phyloP scores from a whole-genome alignment of 2,329 filamentous ascomycete species.

The Trichoderma arundinaceum region DNA sequence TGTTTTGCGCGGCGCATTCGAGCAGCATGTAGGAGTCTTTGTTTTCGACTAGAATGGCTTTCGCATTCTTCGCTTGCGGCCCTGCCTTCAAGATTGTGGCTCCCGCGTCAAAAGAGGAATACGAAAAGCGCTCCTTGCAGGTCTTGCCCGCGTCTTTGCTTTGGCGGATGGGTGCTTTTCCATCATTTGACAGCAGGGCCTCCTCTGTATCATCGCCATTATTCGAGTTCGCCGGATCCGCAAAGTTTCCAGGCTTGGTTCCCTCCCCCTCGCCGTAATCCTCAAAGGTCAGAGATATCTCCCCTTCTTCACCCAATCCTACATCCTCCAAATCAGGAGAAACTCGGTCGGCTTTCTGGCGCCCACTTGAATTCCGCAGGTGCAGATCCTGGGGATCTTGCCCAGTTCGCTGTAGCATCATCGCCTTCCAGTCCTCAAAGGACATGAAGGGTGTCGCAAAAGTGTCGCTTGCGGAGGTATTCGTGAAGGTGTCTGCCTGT shows the following conservation, averaged over 20 bases:
- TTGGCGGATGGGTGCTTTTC: conserved; percentile 62
- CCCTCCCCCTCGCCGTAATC: conserved; percentile 38
- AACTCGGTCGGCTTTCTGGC: conserved; percentile 53
- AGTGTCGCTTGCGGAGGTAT: conserved; percentile 30
- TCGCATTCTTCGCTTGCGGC: conserved; percentile 82
- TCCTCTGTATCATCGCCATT: conserved; percentile 42
- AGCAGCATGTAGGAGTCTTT: conserved; percentile 99
- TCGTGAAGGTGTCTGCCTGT: conserved; percentile 5
- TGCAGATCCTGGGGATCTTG: conserved; percentile 72
- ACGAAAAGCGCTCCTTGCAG: conserved; percentile 97
- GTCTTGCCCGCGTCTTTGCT: conserved; percentile 96
- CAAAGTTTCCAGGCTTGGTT: not conserved
- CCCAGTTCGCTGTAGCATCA: conserved; percentile 84
- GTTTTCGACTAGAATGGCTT: conserved; percentile 90
- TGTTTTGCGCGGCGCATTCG: conserved; percentile 83
- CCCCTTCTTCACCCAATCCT: conserved; percentile 82
- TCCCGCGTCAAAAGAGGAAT: conserved; percentile 95
- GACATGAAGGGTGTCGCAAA: conserved; percentile 73
- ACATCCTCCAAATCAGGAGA: conserved; percentile 73
- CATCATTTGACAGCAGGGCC: conserved; percentile 54
- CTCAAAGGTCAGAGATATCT: conserved; percentile 71
- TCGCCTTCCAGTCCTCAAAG: conserved; percentile 97
- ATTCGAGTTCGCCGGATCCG: conserved; percentile 2
- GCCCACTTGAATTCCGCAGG: conserved; percentile 63
- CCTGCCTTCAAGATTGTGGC: conserved; percentile 93